Conservation (phyloP, 495 filamentous ascomycete species). For the Massariosphaeria phaeospora region DNA sequence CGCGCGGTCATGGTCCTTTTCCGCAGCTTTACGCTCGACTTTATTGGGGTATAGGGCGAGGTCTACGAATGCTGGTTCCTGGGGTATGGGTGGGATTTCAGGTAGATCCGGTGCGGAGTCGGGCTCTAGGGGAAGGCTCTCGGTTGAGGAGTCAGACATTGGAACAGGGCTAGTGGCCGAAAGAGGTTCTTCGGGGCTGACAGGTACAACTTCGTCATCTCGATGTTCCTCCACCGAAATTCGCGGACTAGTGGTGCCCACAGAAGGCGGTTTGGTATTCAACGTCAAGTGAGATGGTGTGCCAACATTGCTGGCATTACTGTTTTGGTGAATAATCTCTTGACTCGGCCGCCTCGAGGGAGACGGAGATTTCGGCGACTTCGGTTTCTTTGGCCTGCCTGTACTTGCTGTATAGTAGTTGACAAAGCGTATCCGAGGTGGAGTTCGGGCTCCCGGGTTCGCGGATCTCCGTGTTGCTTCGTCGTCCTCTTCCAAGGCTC, state of each 20-base stretch:
- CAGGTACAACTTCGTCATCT: slow-evolving; percentile 29
- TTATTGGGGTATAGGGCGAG: slow-evolving; percentile 53
- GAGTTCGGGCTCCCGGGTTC: slow-evolving; percentile 1
- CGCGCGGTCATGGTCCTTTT: slow-evolving; percentile 54
- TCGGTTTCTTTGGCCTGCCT: slow-evolving; percentile 53
- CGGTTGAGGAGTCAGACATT: not conserved
- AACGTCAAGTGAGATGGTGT: not conserved
- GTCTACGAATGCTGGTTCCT: slow-evolving; percentile 47
- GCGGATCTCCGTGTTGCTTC: slow-evolving; percentile 38
- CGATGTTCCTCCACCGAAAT: slow-evolving; percentile 47
- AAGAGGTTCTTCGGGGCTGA: slow-evolving; percentile 17
- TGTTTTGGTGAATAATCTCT: not conserved
- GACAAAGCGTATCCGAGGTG: slow-evolving; percentile 61
- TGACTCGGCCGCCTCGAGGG: not conserved
- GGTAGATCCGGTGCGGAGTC: slow-evolving; percentile 29
- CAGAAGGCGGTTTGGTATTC: not conserved
- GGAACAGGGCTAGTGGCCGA: slow-evolving; percentile 13
- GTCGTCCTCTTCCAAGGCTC: slow-evolving; percentile 63
- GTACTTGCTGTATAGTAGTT: slow-evolving; percentile 90
- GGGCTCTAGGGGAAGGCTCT: not conserved
- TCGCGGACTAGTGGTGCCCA: slow-evolving; percentile 34
- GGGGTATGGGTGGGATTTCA: slow-evolving; percentile 38
- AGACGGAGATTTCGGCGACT: slow-evolving; percentile 29
- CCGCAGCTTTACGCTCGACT: slow-evolving; percentile 57
- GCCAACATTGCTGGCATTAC: not conserved